Conservation (phyloP, 208 protist genomes). For the Perkinsela sp. region DNA sequence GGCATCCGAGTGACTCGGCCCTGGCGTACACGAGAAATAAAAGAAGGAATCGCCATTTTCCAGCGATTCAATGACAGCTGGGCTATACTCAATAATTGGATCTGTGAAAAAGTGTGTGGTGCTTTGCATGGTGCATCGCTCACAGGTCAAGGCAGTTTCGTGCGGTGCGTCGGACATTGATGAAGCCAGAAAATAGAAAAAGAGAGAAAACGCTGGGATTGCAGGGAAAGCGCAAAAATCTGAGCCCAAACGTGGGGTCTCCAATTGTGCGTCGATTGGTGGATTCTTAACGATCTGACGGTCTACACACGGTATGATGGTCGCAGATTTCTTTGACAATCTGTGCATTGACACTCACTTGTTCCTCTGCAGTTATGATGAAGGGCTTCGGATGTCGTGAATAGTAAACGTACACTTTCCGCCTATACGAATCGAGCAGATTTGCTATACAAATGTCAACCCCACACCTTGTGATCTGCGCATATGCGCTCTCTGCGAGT, state of each 20-base stretch:
- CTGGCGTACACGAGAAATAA: slow-evolving; percentile 25
- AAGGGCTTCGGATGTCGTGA: neutral
- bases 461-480: neutral
- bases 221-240: too few relatives aligned
- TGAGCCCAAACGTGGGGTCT: too few relatives aligned
- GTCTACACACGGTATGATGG: neutral
- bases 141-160: too few relatives aligned
- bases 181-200: too few relatives aligned
- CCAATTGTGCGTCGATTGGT: neutral
- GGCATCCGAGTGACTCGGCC: slow-evolving; percentile 11
- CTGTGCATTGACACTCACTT: neutral
- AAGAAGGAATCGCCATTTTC: slow-evolving; percentile 32
- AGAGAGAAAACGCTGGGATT: too few relatives aligned
- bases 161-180: too few relatives aligned
- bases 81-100: neutral
- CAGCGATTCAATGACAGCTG: slow-evolving; percentile 9
- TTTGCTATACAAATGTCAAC: neutral
- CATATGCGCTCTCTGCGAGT: neutral
- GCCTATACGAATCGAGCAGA: neutral
- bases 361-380: neutral
- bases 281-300: neutral
- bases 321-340: neutral
- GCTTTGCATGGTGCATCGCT: neutral
- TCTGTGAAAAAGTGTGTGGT: neutral
- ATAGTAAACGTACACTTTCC: neutral